A percentile compares a stretch with the other conserved stretches of the same genome.
Evolutionary conservation across 768 basidiomycete species (phyloP).

Genomic region (Tylopilus subfusipes): DNA sequence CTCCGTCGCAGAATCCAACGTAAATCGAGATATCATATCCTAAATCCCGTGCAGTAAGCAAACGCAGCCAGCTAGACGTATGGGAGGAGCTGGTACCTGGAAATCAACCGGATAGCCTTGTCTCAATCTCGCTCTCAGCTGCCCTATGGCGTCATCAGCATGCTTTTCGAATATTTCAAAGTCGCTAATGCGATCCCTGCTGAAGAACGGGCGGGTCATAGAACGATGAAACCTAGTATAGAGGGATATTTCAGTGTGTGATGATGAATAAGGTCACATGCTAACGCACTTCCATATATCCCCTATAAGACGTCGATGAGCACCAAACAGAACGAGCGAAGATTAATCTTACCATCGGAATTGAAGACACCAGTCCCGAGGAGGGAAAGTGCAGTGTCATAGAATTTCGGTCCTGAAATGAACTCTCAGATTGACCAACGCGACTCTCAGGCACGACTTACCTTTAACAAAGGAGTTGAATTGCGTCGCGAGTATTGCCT

Average conservation of each 20-base stretch:
- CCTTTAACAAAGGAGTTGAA: constrained; percentile 44
- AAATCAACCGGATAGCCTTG: constrained; percentile 54
- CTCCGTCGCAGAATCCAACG: constrained; percentile 56
- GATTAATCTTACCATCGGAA: constrained; percentile 41
- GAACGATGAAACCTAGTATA: constrained; percentile 49
- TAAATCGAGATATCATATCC: constrained; percentile 56
- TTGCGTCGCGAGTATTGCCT: constrained; percentile 46
- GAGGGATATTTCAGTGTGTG: background rate
- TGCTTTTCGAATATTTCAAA: constrained; percentile 55
- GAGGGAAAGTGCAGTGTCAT: constrained; percentile 26
- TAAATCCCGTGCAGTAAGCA: constrained; percentile 16
- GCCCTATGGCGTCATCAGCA: constrained; percentile 43
- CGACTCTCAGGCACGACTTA: constrained; percentile 2
- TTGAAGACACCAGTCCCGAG: constrained; percentile 61
- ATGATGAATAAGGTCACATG: background rate
- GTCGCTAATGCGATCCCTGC: constrained; percentile 47
- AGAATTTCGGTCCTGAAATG: constrained; percentile 13
- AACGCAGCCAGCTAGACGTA: background rate
- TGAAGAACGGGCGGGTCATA: constrained; percentile 63
- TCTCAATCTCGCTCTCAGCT: constrained; percentile 40
- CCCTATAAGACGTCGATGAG: constrained; percentile 27
- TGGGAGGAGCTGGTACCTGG: constrained; percentile 35
- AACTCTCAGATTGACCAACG: constrained; percentile 20
- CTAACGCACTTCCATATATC: constrained; percentile 56
- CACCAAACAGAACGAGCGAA: background rate